Conservation (phyloP, 306 rosid genomes). For the Medicago arabica region DNA sequence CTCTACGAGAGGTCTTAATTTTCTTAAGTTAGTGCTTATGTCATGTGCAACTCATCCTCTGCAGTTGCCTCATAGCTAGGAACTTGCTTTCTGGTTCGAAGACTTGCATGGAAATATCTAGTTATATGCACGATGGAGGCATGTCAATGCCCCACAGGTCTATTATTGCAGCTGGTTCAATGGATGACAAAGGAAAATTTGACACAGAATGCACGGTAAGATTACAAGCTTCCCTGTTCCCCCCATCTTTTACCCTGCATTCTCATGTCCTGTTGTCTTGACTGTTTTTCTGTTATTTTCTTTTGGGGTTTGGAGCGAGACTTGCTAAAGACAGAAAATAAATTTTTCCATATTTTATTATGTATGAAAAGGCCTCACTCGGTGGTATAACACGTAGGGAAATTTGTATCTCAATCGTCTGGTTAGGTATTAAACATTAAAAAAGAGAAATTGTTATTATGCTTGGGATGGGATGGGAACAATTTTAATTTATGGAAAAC, state of each 20-base stretch:
- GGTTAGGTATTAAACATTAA: conserved; percentile 35
- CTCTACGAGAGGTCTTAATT: conserved; percentile 27
- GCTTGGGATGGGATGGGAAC: not conserved
- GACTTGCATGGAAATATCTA: conserved; percentile 85
- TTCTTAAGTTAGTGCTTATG: conserved; percentile 32
- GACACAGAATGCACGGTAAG: conserved; percentile 68
- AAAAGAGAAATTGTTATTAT: not conserved
- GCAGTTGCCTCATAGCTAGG: conserved; percentile 97
- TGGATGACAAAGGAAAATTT: conserved; percentile 65
- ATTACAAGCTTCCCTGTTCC: conserved; percentile 3
- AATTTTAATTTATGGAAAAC: conserved; percentile 10
- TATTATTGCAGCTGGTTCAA: conserved; percentile 55
- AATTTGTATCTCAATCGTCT: conserved; percentile 23
- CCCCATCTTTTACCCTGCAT: not conserved
- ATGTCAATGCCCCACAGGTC: conserved; percentile 59
- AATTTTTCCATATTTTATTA: not conserved
- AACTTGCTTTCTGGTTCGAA: conserved; percentile 93
- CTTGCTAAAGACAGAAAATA: conserved; percentile 24
- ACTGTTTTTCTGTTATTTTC: conserved; percentile 15
- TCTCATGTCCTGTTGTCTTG: conserved; percentile 20
- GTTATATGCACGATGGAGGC: conserved; percentile 79
- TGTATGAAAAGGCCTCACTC: conserved; percentile 4
- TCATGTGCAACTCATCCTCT: conserved; percentile 44
- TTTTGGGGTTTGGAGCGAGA: conserved; percentile 6
- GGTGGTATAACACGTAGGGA: conserved; percentile 3